Conservation (phyloP, 768 basidiomycete species). For the Thelephora aurantiotincta region DNA sequence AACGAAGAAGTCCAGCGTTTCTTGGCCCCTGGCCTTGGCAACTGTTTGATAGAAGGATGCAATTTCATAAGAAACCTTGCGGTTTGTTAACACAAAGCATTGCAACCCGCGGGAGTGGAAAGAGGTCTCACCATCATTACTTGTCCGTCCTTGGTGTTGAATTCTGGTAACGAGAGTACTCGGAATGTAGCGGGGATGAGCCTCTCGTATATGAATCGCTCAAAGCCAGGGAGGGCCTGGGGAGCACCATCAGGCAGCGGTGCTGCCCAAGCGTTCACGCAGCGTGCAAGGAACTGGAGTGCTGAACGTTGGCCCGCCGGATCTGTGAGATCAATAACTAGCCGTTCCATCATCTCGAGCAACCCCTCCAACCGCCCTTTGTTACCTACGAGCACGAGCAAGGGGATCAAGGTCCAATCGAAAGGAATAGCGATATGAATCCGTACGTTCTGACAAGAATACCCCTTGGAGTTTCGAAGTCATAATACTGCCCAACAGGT, state of each 20-base stretch:
- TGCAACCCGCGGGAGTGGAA: not conserved
- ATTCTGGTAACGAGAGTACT: slow-evolving; percentile 61
- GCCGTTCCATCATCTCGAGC: slow-evolving; percentile 55
- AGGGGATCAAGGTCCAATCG: slow-evolving; percentile 15
- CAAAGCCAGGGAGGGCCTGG: slow-evolving; percentile 69
- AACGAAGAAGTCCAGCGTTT: slow-evolving; percentile 72
- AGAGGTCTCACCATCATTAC: slow-evolving; percentile 52
- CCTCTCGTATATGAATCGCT: slow-evolving; percentile 80
- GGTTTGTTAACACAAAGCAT: not conserved
- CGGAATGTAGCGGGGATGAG: slow-evolving; percentile 73
- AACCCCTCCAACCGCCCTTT: slow-evolving; percentile 53
- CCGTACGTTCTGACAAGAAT: slow-evolving; percentile 78
- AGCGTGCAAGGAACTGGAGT: slow-evolving; percentile 61
- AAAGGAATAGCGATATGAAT: not conserved
- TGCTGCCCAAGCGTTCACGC: slow-evolving; percentile 56
- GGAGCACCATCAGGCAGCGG: slow-evolving; percentile 21
- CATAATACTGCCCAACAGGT: slow-evolving; percentile 70
- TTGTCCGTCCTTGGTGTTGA: slow-evolving; percentile 85
- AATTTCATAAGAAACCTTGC: slow-evolving; percentile 80
- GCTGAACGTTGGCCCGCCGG: slow-evolving; percentile 65
- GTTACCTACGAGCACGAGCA: slow-evolving; percentile 31
- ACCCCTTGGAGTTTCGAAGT: slow-evolving; percentile 68
- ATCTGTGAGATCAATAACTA: slow-evolving; percentile 70
- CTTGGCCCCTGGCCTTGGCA: slow-evolving; percentile 61
- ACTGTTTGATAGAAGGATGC: slow-evolving; percentile 73